Base-by-base conservation (phyloP, 2,329 filamentous ascomycete species). In the Paraphaeosphaeria minitans region DNA sequence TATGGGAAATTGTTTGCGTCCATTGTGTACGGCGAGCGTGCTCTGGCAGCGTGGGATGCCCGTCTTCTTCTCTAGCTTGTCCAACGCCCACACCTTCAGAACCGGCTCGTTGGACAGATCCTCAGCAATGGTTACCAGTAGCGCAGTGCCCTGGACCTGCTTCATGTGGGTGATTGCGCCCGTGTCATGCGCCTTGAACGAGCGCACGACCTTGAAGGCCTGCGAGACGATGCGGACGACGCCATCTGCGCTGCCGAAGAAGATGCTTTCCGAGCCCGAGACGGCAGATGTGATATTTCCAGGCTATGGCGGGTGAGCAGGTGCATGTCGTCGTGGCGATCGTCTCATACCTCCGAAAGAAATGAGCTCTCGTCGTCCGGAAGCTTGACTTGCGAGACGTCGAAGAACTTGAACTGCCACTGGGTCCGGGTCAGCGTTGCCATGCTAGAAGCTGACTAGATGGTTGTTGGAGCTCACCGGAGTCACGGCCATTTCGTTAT, bases 361-460 rank as follows among this genome's bases (percentile, higher is more conserved):
- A 87, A 85, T 68, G 88, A 87, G 75, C 87, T 89, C 75, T 96
- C 92, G 72, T 89, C 89, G 76, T 96, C 90, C 68, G 84, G 85
- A 70, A 93, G 84, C 73, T 89, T 87, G 77, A 97, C 88, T 75
- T 91, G 89, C 75, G 88, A 88, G 77, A 96, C 92, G 80, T 97
- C 92, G 86, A 99, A 98, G 88, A 99, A 99, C 84, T 96, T 93
- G 83, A 99, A 99, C 90, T 97, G 97, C 94, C 95, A 98, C 94
- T 97, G 65, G 47, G 54, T 55, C 14, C 47, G 55, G 19, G 55
- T 76, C 62, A 76, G 73, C 66, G 21, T 52, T 21, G 61, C 48
- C 62, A 64, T 64, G 12, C 6, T 37, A 22, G 24, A 41, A 49
- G 43, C 46, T 49, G 31, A 27, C 16, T 19, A 12, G 2, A 8